Conservation (phyloP, 208 protist genomes). For the Naegleria gruberi region DNA sequence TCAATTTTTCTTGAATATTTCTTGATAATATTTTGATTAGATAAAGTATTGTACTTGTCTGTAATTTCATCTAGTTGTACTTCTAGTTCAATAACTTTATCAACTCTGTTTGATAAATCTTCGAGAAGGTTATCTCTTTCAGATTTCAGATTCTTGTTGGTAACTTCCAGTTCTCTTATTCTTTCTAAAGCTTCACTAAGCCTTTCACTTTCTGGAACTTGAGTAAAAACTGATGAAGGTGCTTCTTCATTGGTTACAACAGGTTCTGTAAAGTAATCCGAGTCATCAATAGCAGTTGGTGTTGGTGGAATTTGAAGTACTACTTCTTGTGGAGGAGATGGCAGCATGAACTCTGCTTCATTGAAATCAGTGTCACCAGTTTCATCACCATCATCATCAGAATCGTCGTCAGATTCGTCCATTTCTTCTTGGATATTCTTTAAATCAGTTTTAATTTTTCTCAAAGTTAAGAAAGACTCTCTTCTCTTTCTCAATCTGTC, state of each 20-base stretch:
- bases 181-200: background rate
- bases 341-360: too few species aligned
- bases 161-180: background rate
- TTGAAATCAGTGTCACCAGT: too few species aligned
- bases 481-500: background rate
- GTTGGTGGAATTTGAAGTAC: background rate
- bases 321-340: background rate
- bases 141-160: background rate
- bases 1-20: background rate
- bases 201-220: too few species aligned
- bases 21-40: too few species aligned
- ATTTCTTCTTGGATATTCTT: background rate
- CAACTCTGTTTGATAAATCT: background rate
- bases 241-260: too few species aligned
- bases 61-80: background rate
- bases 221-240: too few species aligned
- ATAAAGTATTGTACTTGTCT: background rate
- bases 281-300: too few species aligned
- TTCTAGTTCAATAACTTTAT: constrained; percentile 25
- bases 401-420: background rate
- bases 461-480: background rate
- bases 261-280: too few species aligned
- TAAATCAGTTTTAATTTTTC: background rate
- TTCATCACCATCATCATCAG: background rate
- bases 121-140: background rate